Percentiles rank a stretch among this genome's conserved stretches.
These are phyloP conservation scores for Coriolopsis trogii DNA, from an alignment of 1,284 basidiomycete species.

Conservation along the genomic window DNA sequence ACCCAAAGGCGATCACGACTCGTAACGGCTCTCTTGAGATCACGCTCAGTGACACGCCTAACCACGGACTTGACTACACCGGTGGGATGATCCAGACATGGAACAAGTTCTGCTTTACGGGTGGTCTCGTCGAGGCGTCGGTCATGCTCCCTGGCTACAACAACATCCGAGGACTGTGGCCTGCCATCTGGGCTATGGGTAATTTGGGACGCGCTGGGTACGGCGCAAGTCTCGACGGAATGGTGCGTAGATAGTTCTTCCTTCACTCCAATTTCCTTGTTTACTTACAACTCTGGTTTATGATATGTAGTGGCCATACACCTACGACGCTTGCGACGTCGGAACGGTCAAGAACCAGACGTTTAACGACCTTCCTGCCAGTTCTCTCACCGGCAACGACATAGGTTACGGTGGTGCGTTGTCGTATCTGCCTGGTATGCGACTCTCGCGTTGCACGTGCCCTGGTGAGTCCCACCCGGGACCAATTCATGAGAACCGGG, in stretches of 20 bases:
- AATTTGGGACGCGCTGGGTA: constrained; percentile 62
- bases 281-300: neutral
- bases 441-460: constrained; percentile 83
- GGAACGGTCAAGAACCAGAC: constrained; percentile 61
- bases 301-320: constrained; percentile 50
- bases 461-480: constrained; percentile 83
- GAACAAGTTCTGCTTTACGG: constrained; percentile 97
- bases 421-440: constrained; percentile 78
- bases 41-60: constrained; percentile 66
- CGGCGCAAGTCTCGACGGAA: constrained; percentile 61
- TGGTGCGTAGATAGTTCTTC: constrained; percentile 31
- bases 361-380: constrained; percentile 38
- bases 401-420: constrained; percentile 36
- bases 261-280: neutral
- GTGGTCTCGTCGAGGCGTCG: constrained; percentile 72
- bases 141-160: constrained; percentile 84
- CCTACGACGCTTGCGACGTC: constrained; percentile 57
- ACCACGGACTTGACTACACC: constrained; percentile 77
- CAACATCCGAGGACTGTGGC: constrained; percentile 55
- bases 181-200: constrained; percentile 59
- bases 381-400: constrained; percentile 43
- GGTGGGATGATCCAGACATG: constrained; percentile 75
- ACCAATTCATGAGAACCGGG: constrained; percentile 56
- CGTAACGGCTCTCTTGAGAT: constrained; percentile 79
- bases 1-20: constrained; percentile 83